Percentiles rank a stretch among this genome's conserved stretches.
These are phyloP conservation scores for Penicillium sp. DNA, from an alignment of 2,329 filamentous ascomycete genomes.

Conservation along the genomic window DNA sequence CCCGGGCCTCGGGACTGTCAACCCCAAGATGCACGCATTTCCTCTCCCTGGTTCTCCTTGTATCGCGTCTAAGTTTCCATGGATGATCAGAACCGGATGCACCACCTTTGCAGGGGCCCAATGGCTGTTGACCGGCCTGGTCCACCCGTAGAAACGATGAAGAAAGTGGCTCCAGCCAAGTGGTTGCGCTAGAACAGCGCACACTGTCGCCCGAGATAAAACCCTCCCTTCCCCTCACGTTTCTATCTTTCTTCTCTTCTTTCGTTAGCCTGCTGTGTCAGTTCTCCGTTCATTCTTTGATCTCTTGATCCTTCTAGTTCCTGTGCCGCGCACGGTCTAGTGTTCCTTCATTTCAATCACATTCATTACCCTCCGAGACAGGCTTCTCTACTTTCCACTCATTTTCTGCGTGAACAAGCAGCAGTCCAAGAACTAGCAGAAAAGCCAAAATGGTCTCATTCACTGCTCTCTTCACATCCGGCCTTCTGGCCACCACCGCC, in stretches of 20 bases:
- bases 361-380: slow-evolving; percentile 18
- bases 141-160: not conserved
- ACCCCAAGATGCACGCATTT: slow-evolving; percentile 5
- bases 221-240: slow-evolving; percentile 1
- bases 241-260: slow-evolving; percentile 8
- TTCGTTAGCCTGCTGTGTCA: slow-evolving; percentile 5
- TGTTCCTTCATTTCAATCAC: slow-evolving; percentile 25
- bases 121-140: not conserved
- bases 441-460: slow-evolving; percentile 39
- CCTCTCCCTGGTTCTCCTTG: slow-evolving; percentile 6
- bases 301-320: slow-evolving; percentile 16
- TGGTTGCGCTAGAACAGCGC: slow-evolving; percentile 6
- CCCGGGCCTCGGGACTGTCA: slow-evolving; percentile 9
- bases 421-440: not conserved
- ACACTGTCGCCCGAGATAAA: slow-evolving; percentile 5
- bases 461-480: slow-evolving; percentile 33
- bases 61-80: not conserved
- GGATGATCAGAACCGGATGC: not conserved
- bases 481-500: slow-evolving; percentile 35
- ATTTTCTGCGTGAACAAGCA: slow-evolving; percentile 4
- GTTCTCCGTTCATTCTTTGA: slow-evolving; percentile 12
- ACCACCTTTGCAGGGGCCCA: not conserved
- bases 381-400: slow-evolving; percentile 15
- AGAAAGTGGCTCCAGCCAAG: slow-evolving; percentile 5
- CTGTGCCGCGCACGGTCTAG: slow-evolving; percentile 35